Evolutionary conservation across 2,329 filamentous ascomycete species (phyloP).

Genomic region (Beauveria bassiana): DNA sequence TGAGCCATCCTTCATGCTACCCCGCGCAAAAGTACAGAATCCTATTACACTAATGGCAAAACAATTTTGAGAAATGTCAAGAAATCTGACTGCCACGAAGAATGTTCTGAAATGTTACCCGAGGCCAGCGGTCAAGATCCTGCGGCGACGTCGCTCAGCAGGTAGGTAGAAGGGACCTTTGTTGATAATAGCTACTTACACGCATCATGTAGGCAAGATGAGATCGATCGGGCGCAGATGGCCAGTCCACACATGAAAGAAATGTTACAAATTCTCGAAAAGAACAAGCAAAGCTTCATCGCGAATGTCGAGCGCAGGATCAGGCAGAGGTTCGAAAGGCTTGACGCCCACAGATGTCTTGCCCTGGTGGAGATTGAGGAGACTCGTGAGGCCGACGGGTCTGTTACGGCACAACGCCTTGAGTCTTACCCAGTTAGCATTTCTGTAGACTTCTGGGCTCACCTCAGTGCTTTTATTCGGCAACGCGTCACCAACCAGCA

Average conservation of each 20-base stretch:
- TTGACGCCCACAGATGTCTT: background rate
- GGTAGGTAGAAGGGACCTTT: background rate
- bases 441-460: background rate
- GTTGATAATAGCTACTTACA: background rate
- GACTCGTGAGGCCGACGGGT: background rate
- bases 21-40: background rate
- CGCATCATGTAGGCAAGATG: too few species aligned
- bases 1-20: background rate
- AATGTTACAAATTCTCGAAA: background rate
- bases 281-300: background rate
- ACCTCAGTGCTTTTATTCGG: background rate
- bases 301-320: too few species aligned
- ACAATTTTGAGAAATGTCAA: background rate
- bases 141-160: background rate
- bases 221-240: fast-evolving
- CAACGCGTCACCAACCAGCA: background rate
- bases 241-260: background rate
- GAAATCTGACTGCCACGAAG: background rate
- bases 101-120: background rate
- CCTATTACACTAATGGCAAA: background rate
- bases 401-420: background rate
- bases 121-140: background rate
- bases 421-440: background rate
- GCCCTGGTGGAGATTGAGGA: background rate
- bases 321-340: too few species aligned